Base-by-base conservation (phyloP, 2,329 filamentous ascomycete genomes). In the Fusarium sp. region DNA sequence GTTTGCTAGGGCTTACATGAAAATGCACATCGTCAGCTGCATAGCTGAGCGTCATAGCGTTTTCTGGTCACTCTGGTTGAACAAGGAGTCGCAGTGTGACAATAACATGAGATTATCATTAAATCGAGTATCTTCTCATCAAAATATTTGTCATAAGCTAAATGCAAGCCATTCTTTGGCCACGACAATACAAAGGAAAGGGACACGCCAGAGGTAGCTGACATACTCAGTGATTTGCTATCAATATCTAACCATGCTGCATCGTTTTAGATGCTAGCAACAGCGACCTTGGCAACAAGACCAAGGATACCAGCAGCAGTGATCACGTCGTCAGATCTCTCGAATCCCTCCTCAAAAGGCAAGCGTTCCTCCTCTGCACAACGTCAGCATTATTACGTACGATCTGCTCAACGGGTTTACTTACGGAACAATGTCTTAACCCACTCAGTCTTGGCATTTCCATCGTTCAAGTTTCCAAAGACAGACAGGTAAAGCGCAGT, bases 361-460 rank as follows among this genome's bases (percentile, higher is more conserved):
- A 77, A 5, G 26, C 62, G 72, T 26, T 77, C 75, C n/a, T 75
- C 56, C 56, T 77, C 75, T 76, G 5, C 7, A 13, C 1, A 7
- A 24, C 4, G 39, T 77, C 44, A 77, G 65, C 14, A 8, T 22
- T 4, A 14, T 3, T 6, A n/a, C 18, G 10, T 36, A 36, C 34
- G 34, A 26, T 3, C 6, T 10, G 8, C 5, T 3, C 4, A 20
- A 3, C 11, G 14, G 17, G 3, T 15, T 8, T 6, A 66, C 75
- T 38, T 69, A 77, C 75, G 57, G 32, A 77, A 77, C 32, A 77
- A n/a, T 10, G 73, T 60, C 38, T 62, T 77, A 15, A 77, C 75
- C 75, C 75, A 77, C 7, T 68, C 54, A 3, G 71, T 77, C 24
- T 73, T 67, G 1, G 75, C 75, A 26, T 77, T 69, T 15, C 75